Percentiles rank a stretch among this genome's conserved stretches.
phyloP scores from a whole-genome alignment of 345 rosid genomes.

The Iberis pinnata region DNA sequence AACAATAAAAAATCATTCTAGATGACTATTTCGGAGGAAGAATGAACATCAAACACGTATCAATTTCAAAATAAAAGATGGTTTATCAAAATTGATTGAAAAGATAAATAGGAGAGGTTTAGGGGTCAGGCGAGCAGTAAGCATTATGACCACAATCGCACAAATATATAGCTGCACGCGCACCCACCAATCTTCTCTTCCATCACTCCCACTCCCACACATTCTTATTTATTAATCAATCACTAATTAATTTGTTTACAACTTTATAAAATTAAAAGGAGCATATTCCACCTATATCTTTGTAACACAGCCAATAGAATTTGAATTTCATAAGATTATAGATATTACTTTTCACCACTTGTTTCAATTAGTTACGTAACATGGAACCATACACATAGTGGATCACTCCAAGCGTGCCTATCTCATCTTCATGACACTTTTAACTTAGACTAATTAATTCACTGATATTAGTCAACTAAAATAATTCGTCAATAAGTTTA shows the following conservation, averaged over 20 bases:
- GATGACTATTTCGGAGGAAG: no score
- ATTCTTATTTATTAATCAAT: conserved; percentile 21
- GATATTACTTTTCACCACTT: conserved; percentile 12
- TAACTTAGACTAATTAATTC: neutral
- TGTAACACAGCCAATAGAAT: neutral
- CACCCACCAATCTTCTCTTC: conserved; percentile 50
- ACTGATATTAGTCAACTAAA: neutral
- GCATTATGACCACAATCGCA: conserved; percentile 61
- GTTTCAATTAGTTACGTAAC: conserved; percentile 9
- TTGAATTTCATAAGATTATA: conserved; percentile 6
- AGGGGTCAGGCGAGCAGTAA: conserved; percentile 16
- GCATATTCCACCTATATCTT: conserved; percentile 17
- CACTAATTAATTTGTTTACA: neutral
- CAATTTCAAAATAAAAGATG: no score
- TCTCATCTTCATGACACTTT: conserved; percentile 9
- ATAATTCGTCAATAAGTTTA: neutral
- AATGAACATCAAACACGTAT: no score
- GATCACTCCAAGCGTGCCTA: conserved; percentile 21
- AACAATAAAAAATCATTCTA: no score
- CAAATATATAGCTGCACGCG: conserved; percentile 53
- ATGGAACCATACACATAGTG: conserved; percentile 14
- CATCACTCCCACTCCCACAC: conserved; percentile 25
- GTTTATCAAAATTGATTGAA: conserved; percentile 2
- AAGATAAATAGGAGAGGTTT: conserved; percentile 1
- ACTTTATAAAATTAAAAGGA: neutral